A percentile compares a stretch with the other conserved stretches of the same genome.
Conservation (phyloP, 2,329 filamentous ascomycete species). For the Pseudopyricularia cyperi region DNA sequence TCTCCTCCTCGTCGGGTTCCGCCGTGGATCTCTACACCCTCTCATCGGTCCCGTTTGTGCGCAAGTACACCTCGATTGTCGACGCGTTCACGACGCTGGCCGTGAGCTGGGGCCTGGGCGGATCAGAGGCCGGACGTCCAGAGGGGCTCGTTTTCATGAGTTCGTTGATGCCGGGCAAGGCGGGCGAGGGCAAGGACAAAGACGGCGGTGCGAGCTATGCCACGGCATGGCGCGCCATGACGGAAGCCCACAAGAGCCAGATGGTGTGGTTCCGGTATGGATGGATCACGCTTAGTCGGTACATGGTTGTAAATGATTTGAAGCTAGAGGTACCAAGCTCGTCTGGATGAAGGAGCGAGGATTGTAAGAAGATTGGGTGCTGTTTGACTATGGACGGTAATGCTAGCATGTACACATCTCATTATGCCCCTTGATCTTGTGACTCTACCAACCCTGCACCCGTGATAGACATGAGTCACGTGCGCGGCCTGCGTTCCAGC, state of each 20-base stretch:
- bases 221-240: conserved; percentile 75
- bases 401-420: neutral
- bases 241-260: conserved; percentile 78
- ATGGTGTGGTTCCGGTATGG: conserved; percentile 98
- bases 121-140: conserved; percentile 28
- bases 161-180: conserved; percentile 31
- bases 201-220: conserved; percentile 31
- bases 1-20: conserved; percentile 54
- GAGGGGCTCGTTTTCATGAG: conserved; percentile 53
- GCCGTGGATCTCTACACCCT: conserved; percentile 82
- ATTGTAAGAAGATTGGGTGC: neutral
- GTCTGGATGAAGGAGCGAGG: neutral
- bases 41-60: conserved; percentile 52
- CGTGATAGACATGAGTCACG: neutral
- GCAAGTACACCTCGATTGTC: conserved; percentile 72
- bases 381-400: neutral
- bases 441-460: too few species aligned
- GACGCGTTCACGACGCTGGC: conserved; percentile 61
- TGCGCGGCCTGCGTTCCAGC: neutral
- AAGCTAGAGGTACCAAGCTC: conserved; percentile 28
- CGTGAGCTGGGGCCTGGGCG: conserved; percentile 12
- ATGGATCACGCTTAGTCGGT: conserved; percentile 82
- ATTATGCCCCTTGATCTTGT: neutral
- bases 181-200: conserved; percentile 32
- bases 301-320: conserved; percentile 93